Conservation (phyloP, 1,139 yeast genomes). For the Nadsonia commutata region DNA sequence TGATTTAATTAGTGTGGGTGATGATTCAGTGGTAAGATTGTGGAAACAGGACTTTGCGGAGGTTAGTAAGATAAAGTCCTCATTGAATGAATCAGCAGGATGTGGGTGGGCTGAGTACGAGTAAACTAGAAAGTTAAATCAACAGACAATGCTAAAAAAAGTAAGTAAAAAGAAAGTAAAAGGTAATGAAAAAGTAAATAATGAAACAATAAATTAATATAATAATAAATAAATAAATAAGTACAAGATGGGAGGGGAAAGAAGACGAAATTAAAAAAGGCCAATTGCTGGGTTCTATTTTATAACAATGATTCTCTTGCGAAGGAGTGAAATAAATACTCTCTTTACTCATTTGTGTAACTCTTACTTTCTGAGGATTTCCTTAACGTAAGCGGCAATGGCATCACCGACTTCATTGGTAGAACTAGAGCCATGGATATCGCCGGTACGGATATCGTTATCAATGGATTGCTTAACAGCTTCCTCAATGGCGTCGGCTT, state of each 20-base stretch:
- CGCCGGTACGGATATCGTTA: constrained; percentile 77
- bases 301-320: not conserved
- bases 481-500: constrained; percentile 77
- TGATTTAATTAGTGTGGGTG: not conserved
- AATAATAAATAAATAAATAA: not conserved
- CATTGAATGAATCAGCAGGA: not conserved
- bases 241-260: not conserved
- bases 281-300: not conserved
- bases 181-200: not conserved
- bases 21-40: not conserved
- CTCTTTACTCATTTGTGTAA: not conserved
- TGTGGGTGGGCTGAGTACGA: not conserved
- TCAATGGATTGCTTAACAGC: constrained; percentile 81
- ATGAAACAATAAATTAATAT: not conserved
- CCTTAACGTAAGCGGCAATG: constrained; percentile 54
- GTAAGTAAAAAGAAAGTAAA: no score
- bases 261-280: not conserved
- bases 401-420: constrained; percentile 93
- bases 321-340: not conserved
- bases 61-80: not conserved
- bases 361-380: constrained; percentile 28
- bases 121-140: no score
- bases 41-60: not conserved
- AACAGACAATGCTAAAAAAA: no score
- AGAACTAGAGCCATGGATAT: constrained; percentile 63